These are phyloP conservation scores for Epichloe typhina DNA, from an alignment of 2,329 filamentous ascomycete species.

Conservation along the genomic window DNA sequence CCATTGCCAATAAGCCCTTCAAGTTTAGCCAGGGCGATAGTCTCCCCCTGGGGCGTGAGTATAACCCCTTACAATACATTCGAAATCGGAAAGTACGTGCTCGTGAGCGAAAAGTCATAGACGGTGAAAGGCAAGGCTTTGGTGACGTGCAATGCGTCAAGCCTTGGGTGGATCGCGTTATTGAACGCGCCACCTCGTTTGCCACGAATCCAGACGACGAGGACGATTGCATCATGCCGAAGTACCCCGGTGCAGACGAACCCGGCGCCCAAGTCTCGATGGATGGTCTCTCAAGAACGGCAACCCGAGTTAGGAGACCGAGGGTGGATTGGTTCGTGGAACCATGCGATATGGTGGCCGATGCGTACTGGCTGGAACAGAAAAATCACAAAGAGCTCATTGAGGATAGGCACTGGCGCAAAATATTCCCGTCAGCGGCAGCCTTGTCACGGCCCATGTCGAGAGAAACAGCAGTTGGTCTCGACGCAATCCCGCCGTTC, in stretches of 20 bases:
- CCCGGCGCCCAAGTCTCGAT: slow-evolving; percentile 28
- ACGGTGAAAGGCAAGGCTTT: slow-evolving; percentile 67
- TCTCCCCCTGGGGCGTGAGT: slow-evolving; percentile 49
- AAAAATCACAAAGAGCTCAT: slow-evolving; percentile 67
- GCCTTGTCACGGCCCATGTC: slow-evolving; percentile 18
- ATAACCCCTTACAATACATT: slow-evolving; percentile 88
- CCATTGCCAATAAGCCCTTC: slow-evolving; percentile 20
- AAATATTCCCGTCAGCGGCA: slow-evolving; percentile 45
- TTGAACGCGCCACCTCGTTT: slow-evolving; percentile 18
- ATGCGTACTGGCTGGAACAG: slow-evolving; percentile 83
- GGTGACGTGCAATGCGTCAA: slow-evolving; percentile 57
- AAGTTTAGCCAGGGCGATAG: slow-evolving; percentile 14
- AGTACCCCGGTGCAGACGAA: slow-evolving; percentile 33
- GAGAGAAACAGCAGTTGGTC: slow-evolving; percentile 17
- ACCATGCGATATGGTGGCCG: slow-evolving; percentile 76
- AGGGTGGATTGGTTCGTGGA: slow-evolving; percentile 76
- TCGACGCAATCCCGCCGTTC: slow-evolving; percentile 13
- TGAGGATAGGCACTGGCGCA: slow-evolving; percentile 64
- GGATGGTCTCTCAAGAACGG: slow-evolving; percentile 28
- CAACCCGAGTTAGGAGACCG: slow-evolving; percentile 53
- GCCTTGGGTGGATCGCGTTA: slow-evolving; percentile 63
- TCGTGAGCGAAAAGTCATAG: slow-evolving; percentile 60
- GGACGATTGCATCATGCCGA: slow-evolving; percentile 23
- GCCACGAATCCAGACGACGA: slow-evolving; percentile 12
- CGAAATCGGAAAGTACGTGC: slow-evolving; percentile 78